Base-by-base conservation (phyloP, 129 eudicot species). In the Chrysanthemum seticuspe region DNA sequence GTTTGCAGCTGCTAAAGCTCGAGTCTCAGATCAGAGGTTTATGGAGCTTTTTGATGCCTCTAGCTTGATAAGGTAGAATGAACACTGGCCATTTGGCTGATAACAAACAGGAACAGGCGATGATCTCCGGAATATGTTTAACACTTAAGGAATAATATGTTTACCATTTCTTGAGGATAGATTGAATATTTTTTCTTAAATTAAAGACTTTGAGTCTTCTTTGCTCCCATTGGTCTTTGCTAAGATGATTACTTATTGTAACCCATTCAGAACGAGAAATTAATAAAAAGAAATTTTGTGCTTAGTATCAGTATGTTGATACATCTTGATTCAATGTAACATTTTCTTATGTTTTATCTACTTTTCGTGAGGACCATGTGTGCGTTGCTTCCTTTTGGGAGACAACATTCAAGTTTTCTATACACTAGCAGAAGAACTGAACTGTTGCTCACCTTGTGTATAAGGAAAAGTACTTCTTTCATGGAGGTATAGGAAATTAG, bases 1-100 rank as follows among this genome's bases (percentile, higher is more conserved):
- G 59, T 92, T 92, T 79, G 96, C 96, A 54, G 96, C 98, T 65
- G 96, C 98, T 16, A 92, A 92, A 82, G 91, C 98, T 23, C 85
- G 96, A 84, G 82, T 92, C 55, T 85, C 90, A 0, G 98, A 92
- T 68, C 96, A 87, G 72, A 85, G 95, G 79, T 92, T 92, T 74
- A 89, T 92, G 83, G 98, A 92, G 85, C 58, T 80, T 65, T 92
- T 92, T 72, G 98, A 92, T 65, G 86, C 78, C n/a, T 77, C 91
- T 60, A 74, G 79, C 78, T 80, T 92, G 74, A 36, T 31, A n/a
- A 62, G 19, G 85, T 89, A 31, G 55, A 18, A 54, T 65, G 63
- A 58, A 60, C 56, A 45, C 51, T 50, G 40, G 25, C 56, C 54
- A 68, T 74, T 65, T 70, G 82, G 76, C 64, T 68, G 60, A 12